These are phyloP conservation scores for Phyllosticta citriasiana DNA, from an alignment of 2,329 filamentous ascomycete species.

Conservation along the genomic window DNA sequence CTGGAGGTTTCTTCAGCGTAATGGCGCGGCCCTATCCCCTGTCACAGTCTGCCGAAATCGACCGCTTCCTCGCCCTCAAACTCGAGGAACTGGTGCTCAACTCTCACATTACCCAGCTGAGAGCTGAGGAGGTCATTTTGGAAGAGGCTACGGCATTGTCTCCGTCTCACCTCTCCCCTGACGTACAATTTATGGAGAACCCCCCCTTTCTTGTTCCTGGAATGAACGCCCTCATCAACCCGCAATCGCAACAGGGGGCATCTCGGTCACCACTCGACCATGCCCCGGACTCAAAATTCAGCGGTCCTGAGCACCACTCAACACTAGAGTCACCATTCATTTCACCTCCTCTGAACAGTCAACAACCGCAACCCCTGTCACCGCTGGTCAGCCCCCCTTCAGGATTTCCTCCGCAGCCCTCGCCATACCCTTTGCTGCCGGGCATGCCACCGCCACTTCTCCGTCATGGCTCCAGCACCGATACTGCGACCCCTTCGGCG, in stretches of 20 bases:
- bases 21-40: conserved; percentile 7
- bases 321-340: neutral
- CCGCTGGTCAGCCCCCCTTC: neutral
- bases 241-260: neutral
- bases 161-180: neutral
- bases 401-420: neutral
- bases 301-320: neutral
- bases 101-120: neutral
- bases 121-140: neutral
- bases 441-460: neutral
- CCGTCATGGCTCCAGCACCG: neutral
- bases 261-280: neutral
- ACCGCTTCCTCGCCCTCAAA: conserved; percentile 5
- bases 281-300: neutral
- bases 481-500: neutral
- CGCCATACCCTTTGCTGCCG: neutral
- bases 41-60: neutral
- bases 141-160: neutral
- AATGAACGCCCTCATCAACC: neutral
- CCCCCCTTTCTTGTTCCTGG: neutral
- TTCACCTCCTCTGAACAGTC: neutral
- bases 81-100: conserved; percentile 1
- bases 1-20: conserved; percentile 4
- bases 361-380: neutral
- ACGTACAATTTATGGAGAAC: neutral